Conservation (phyloP, 768 basidiomycete species). For the Boletellus ananiceps region DNA sequence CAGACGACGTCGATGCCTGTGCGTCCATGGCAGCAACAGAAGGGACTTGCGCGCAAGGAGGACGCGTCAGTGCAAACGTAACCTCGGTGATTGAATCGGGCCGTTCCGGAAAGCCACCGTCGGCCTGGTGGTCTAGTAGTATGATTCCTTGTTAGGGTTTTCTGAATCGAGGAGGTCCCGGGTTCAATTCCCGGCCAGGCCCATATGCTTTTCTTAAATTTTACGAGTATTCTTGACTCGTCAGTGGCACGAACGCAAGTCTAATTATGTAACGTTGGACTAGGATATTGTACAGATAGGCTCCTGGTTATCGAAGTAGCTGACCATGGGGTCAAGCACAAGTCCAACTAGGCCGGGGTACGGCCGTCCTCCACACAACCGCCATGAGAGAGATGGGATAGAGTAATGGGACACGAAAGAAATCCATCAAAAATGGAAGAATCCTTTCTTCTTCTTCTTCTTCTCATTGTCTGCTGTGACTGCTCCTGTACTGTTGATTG, state of each 20-base stretch:
- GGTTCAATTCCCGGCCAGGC: conserved; percentile 58
- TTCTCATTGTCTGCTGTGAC: conserved; percentile 47
- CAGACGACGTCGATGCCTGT: conserved; percentile 48
- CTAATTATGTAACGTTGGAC: conserved; percentile 8
- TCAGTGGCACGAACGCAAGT: neutral
- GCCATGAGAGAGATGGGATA: neutral
- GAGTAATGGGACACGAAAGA: neutral
- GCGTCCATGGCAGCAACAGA: conserved; percentile 23
- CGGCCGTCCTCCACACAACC: neutral
- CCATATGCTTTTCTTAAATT: conserved; percentile 20
- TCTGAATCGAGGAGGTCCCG: conserved; percentile 52
- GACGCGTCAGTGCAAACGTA: conserved; percentile 25
- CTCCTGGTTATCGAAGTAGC: conserved; percentile 1
- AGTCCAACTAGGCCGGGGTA: neutral
- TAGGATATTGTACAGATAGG: conserved; percentile 10
- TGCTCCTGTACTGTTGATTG: conserved; percentile 35
- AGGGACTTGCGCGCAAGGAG: conserved; percentile 3
- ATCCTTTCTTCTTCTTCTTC: conserved; percentile 74
- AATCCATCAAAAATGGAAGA: conserved; percentile 55
- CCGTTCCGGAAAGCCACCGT: accelerated
- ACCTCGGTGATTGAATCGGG: neutral
- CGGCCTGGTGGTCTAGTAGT: conserved; percentile 52
- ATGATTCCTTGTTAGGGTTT: conserved; percentile 51
- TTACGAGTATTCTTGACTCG: too few relatives aligned
- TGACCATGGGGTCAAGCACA: neutral